A percentile compares a stretch with the other conserved stretches of the same genome.
phyloP scores from a whole-genome alignment of 2,329 filamentous ascomycete genomes.

The Exophiala lecanii-corni region DNA sequence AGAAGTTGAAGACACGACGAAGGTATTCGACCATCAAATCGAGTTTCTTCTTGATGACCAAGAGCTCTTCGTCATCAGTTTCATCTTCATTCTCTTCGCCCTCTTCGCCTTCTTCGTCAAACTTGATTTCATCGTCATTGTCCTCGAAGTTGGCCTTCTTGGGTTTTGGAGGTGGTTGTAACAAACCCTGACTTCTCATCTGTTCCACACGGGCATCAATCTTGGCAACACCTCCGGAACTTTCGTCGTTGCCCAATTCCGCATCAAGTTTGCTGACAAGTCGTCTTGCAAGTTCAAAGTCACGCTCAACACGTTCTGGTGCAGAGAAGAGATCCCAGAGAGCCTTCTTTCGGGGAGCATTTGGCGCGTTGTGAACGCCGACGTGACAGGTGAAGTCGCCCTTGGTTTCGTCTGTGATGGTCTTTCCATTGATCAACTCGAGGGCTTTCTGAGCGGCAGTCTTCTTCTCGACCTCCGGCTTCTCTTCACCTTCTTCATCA shows the following conservation, averaged over 20 bases:
- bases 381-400: conserved; percentile 98
- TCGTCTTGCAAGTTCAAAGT: conserved; percentile 75
- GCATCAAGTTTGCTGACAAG: conserved; percentile 79
- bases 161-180: conserved; percentile 58
- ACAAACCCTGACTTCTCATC: conserved; percentile 67
- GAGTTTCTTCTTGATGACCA: conserved; percentile 93
- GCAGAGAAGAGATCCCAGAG: conserved; percentile 95
- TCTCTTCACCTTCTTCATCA: conserved; percentile 59
- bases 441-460: conserved; percentile 77
- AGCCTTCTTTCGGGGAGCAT: conserved; percentile 84
- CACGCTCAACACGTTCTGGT: conserved; percentile 87
- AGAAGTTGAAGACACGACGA: conserved; percentile 95
- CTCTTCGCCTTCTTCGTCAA: conserved; percentile 68
- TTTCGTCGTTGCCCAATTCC: conserved; percentile 63
- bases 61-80: conserved; percentile 79
- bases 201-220: conserved; percentile 85
- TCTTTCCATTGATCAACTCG: conserved; percentile 95
- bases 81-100: conserved; percentile 78
- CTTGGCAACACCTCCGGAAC: conserved; percentile 70
- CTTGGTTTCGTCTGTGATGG: conserved; percentile 86
- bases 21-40: conserved; percentile 95
- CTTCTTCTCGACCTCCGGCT: conserved; percentile 27
- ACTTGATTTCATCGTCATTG: conserved; percentile 44
- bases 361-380: conserved; percentile 86
- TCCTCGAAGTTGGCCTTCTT: conserved; percentile 50